These are phyloP conservation scores for Pseudisothecium myosuroides DNA, from an alignment of 225 moss, liverwort and hornwort genomes.

Conservation along the genomic window DNA sequence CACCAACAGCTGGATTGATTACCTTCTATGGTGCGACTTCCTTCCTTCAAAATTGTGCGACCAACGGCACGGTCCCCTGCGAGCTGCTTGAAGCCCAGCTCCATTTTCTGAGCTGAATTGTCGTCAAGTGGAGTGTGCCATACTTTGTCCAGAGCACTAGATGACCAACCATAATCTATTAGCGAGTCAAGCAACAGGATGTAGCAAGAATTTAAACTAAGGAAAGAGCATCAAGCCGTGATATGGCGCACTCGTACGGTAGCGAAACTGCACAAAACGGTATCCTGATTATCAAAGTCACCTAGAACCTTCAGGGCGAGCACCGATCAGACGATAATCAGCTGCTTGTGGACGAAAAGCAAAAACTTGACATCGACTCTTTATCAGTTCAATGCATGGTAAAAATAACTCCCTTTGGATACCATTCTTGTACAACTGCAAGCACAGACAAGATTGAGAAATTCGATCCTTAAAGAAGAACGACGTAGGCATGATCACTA, in stretches of 20 bases:
- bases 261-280: neutral
- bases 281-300: neutral
- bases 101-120: slow-evolving; percentile 37
- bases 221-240: neutral
- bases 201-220: neutral
- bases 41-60: slow-evolving; percentile 60
- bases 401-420: slow-evolving; percentile 68
- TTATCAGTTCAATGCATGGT: slow-evolving; percentile 68
- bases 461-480: neutral
- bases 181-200: neutral
- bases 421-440: slow-evolving; percentile 76
- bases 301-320: slow-evolving; percentile 56
- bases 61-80: slow-evolving; percentile 43
- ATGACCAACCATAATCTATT: neutral
- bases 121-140: slow-evolving; percentile 59
- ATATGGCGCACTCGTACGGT: neutral
- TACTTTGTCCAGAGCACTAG: slow-evolving; percentile 53
- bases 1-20: neutral
- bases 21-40: slow-evolving; percentile 54
- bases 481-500: neutral
- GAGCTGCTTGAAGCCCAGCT: slow-evolving; percentile 45
- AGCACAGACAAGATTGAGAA: neutral
- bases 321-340: slow-evolving; percentile 69
- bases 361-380: slow-evolving; percentile 56
- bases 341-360: slow-evolving; percentile 49